Evolutionary conservation across 768 basidiomycete species (phyloP), one percentile per base, ranked within the genome.

Genomic region (Suillus sp.): DNA sequence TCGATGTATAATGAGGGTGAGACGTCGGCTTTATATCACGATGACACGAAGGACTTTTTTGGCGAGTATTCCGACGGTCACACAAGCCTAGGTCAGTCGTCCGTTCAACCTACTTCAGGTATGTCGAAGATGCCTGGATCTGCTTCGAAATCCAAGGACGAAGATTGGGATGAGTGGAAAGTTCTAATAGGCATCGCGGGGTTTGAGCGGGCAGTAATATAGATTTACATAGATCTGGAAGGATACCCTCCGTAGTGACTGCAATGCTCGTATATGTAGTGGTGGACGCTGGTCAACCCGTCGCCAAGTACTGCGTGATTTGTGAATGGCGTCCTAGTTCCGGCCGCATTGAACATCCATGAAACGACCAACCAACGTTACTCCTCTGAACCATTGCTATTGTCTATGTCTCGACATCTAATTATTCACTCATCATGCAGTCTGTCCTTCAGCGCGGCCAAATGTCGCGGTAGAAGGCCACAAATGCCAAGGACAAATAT

Each of bases 91-190:
- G 67, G 70, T 63, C 64, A 42, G 50, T 60, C 58, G 14, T 43
- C 65, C n/a, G 30, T 57, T 27, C 50, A 66, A 16, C 63, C 35
- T 43, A 18, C 67, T 32, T 38, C 65, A 37, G 57, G 63, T 35
- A 54, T 62, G 30, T 55, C 63, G 5, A 65, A 70, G 32, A 65
- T 71, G 37, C 61, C 71, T 16, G 55, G 37, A 25, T 65, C 71
- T 10, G 69, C 77, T 5, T 66, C 74, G 25, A 64, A 73, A 14
- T 70, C 77, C 22, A 79, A 80, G 58, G 85, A 82, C 65, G 86
- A n/a, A n/a, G n/a, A 84, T 47, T 92, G 91, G 87, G 86, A 88
- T 65, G 90, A 90, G 56, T 92, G 91, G 91, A 87, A 92, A 74
- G 89, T 92, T 92, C 68, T 92, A 1, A 51, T 51, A 84, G 79